phyloP scores from a whole-genome alignment of 805 yeast species.

The Candida sakaeoensis region DNA sequence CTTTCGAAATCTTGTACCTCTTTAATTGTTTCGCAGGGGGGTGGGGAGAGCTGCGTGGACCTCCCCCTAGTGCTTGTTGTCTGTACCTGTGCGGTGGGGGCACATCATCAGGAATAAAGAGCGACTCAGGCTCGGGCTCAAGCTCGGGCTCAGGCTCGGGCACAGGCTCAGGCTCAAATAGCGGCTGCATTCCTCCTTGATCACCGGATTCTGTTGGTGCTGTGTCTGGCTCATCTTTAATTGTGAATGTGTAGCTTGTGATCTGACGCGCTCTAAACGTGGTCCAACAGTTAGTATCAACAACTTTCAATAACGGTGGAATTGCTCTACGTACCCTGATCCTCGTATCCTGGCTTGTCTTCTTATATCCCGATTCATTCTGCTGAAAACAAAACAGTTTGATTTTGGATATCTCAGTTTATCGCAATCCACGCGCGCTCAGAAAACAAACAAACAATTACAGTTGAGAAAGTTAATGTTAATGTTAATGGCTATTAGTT shows the following conservation, averaged over 20 bases:
- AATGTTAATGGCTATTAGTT: not conserved
- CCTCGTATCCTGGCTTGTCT: slow-evolving; percentile 36
- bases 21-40: not conserved
- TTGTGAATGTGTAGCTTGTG: not conserved
- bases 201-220: too few relatives aligned
- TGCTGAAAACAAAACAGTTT: slow-evolving; percentile 1
- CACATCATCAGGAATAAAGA: too few relatives aligned
- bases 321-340: slow-evolving; percentile 35
- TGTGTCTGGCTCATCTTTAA: slow-evolving; percentile 1
- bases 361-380: slow-evolving; percentile 7
- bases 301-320: too few relatives aligned
- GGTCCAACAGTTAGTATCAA: slow-evolving; percentile 3
- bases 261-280: slow-evolving; percentile 6
- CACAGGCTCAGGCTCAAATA: too few relatives aligned
- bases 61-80: too few relatives aligned
- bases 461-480: not conserved
- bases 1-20: slow-evolving; percentile 1
- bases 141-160: too few relatives aligned
- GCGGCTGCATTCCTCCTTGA: too few relatives aligned
- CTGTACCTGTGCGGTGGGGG: too few relatives aligned
- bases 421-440: slow-evolving; percentile 1
- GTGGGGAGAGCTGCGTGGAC: too few relatives aligned
- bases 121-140: too few relatives aligned
- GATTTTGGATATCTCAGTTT: too few relatives aligned
- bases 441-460: not conserved